Conservation (phyloP, 176 grass and related monocot genomes). For the Melocanna baccifera region DNA sequence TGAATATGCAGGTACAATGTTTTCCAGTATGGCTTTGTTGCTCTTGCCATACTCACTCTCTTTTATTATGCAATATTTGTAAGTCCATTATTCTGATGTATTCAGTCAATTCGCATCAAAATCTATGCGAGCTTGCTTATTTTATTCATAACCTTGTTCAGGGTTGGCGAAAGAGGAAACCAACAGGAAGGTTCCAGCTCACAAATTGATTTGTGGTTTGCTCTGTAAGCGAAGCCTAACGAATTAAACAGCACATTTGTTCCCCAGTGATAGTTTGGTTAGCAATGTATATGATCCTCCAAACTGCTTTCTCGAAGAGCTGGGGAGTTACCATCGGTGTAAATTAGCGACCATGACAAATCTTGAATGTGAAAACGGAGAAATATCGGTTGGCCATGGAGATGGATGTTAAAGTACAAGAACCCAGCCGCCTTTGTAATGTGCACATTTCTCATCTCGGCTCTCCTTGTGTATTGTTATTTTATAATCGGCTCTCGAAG, state of each 20-base stretch:
- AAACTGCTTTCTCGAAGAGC: slow-evolving; percentile 18
- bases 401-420: slow-evolving; percentile 31
- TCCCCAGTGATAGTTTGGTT: slow-evolving; percentile 30
- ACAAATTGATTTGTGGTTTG: slow-evolving; percentile 56
- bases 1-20: slow-evolving; percentile 74
- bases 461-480: slow-evolving; percentile 34
- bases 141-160: slow-evolving; percentile 33
- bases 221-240: slow-evolving; percentile 34
- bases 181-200: slow-evolving; percentile 73
- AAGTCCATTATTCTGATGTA: slow-evolving; percentile 33
- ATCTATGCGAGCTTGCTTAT: neutral
- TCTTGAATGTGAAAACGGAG: slow-evolving; percentile 17
- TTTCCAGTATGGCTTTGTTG: slow-evolving; percentile 96
- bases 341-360: slow-evolving; percentile 36
- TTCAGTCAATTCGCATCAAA: neutral
- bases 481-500: slow-evolving; percentile 31
- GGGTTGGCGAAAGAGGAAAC: slow-evolving; percentile 96
- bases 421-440: slow-evolving; percentile 20
- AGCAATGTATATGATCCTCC: slow-evolving; percentile 44
- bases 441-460: slow-evolving; percentile 20
- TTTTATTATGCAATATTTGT: slow-evolving; percentile 87
- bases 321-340: slow-evolving; percentile 23
- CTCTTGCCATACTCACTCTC: slow-evolving; percentile 85
- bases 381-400: neutral
- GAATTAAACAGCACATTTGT: slow-evolving; percentile 20